These are phyloP conservation scores for Solanum neorickii DNA, from an alignment of 257 asterid species.

Conservation along the genomic window DNA sequence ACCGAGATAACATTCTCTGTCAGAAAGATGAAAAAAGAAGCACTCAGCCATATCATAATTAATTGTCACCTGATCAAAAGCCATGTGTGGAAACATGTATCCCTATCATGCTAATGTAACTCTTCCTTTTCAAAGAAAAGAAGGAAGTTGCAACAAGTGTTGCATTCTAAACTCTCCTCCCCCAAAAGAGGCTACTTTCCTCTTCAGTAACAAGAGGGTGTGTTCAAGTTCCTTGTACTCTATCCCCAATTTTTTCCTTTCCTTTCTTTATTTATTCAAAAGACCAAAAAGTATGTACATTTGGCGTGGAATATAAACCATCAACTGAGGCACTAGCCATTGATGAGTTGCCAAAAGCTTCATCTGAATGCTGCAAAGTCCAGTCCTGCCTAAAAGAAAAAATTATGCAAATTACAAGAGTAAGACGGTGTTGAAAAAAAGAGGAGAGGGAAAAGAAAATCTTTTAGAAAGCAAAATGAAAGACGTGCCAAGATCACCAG, in stretches of 20 bases:
- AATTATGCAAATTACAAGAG: not conserved
- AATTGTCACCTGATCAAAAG: not conserved
- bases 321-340: conserved; percentile 46
- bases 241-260: not conserved
- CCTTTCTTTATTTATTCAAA: not conserved
- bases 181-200: conserved; percentile 27
- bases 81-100: conserved; percentile 12
- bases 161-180: conserved; percentile 31
- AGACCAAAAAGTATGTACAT: conserved; percentile 82
- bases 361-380: conserved; percentile 39
- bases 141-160: conserved; percentile 45
- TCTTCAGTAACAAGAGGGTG: conserved; percentile 27
- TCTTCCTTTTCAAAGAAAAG: conserved; percentile 44
- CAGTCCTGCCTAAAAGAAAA: conserved; percentile 40
- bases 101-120: conserved; percentile 32
- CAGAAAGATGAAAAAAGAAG: not conserved
- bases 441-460: not conserved
- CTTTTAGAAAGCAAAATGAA: not conserved
- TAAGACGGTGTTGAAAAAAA: not conserved
- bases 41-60: not conserved
- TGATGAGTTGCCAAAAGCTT: conserved; percentile 41
- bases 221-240: conserved; percentile 18
- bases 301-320: conserved; percentile 64
- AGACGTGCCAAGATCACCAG: not conserved
- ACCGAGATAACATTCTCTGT: not conserved